These are phyloP conservation scores for Cyberlindnera petersonii DNA, from an alignment of 805 yeast species.

Conservation along the genomic window DNA sequence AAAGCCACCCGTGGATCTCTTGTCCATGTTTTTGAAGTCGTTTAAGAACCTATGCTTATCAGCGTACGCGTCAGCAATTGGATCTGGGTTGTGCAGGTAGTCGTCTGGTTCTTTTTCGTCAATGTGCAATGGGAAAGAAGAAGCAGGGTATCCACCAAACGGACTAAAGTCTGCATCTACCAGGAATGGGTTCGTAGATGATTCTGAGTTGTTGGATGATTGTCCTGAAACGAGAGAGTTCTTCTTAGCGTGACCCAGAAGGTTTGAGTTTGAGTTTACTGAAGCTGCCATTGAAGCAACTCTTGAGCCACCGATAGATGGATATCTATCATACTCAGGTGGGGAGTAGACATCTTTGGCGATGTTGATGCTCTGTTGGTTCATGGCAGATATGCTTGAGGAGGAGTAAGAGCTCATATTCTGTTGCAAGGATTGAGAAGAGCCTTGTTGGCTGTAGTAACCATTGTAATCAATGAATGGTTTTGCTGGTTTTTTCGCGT, in stretches of 20 bases:
- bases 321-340: constrained; percentile 64
- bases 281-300: constrained; percentile 49
- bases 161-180: constrained; percentile 73
- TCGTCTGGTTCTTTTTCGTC: constrained; percentile 96
- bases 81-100: constrained; percentile 93
- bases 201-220: constrained; percentile 21
- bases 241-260: constrained; percentile 17
- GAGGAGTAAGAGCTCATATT: constrained; percentile 21
- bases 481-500: constrained; percentile 18
- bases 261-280: constrained; percentile 31
- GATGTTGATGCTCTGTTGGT: constrained; percentile 9
- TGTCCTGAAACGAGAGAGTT: constrained; percentile 15
- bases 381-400: constrained; percentile 22
- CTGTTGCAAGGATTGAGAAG: constrained; percentile 33
- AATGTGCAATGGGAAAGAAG: constrained; percentile 82
- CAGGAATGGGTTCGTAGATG: constrained; percentile 38
- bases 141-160: constrained; percentile 95
- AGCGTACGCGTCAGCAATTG: constrained; percentile 82
- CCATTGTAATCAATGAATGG: constrained; percentile 41
- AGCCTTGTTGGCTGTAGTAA: constrained; percentile 39
- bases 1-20: constrained; percentile 56
- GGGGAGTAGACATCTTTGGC: constrained; percentile 36
- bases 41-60: constrained; percentile 64
- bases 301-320: constrained; percentile 53
- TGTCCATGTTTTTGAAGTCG: constrained; percentile 66